Evolutionary conservation across 148 eudicot genomes (phyloP).

Genomic region (Camellia granthamiana): DNA sequence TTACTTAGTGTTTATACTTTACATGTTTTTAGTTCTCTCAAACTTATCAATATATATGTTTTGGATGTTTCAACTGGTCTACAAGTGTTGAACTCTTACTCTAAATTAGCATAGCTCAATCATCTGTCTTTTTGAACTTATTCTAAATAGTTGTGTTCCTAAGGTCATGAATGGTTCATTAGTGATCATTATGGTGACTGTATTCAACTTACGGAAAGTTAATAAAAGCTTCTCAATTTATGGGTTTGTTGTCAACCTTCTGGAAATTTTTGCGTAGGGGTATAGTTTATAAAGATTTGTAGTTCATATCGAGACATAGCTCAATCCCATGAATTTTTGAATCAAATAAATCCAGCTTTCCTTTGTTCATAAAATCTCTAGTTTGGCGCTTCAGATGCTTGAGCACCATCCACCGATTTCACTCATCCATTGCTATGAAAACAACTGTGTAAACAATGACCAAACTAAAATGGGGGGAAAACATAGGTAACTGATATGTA

Average conservation of each 20-base stretch:
- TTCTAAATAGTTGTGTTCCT: neutral
- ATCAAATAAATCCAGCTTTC: too few relatives aligned
- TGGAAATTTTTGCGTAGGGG: neutral
- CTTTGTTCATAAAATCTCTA: too few relatives aligned
- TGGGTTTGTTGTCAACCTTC: neutral
- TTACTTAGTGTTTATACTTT: neutral
- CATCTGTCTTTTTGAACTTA: neutral
- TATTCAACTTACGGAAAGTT: neutral
- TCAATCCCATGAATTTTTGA: too few relatives aligned
- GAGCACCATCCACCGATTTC: too few relatives aligned
- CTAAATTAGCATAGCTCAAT: neutral
- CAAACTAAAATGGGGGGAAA: neutral
- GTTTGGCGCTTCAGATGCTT: too few relatives aligned
- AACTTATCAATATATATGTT: neutral
- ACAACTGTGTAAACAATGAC: too few relatives aligned
- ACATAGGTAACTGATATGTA: neutral
- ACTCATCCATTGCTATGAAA: too few relatives aligned
- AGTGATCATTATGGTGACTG: neutral
- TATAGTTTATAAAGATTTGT: too few relatives aligned
- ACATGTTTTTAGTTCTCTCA: neutral
- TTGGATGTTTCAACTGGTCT: too few relatives aligned
- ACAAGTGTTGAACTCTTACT: neutral
- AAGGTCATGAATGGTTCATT: neutral
- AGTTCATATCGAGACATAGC: too few relatives aligned
- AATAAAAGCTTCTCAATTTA: neutral